A percentile compares a stretch with the other conserved stretches of the same genome.
Conservation (phyloP, 352 stramenopile genomes). For the Pythium oligandrum region DNA sequence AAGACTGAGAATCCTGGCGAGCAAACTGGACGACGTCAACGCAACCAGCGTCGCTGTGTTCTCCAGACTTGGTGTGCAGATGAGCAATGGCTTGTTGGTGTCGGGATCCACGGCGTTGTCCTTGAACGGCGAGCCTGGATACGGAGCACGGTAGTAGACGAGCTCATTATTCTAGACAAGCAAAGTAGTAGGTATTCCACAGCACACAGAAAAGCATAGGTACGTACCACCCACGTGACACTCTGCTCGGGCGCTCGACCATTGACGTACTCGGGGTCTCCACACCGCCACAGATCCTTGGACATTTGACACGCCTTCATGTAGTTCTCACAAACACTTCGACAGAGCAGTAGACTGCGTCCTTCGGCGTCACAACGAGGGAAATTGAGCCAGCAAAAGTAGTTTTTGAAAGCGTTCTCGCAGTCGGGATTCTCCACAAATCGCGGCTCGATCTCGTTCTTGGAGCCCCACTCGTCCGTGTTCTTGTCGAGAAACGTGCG, state of each 20-base stretch:
- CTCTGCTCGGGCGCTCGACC: slow-evolving; percentile 40
- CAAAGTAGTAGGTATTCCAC: slow-evolving; percentile 3
- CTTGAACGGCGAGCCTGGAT: slow-evolving; percentile 73
- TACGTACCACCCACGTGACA: slow-evolving; percentile 53
- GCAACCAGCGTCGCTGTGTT: slow-evolving; percentile 26
- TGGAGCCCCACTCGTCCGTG: slow-evolving; percentile 66
- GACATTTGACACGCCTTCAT: slow-evolving; percentile 83
- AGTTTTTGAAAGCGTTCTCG: slow-evolving; percentile 87
- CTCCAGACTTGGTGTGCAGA: slow-evolving; percentile 82
- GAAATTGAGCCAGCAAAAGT: slow-evolving; percentile 91
- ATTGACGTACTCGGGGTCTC: slow-evolving; percentile 68
- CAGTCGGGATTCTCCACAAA: slow-evolving; percentile 88
- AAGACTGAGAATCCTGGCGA: too few relatives aligned
- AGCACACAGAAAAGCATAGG: not conserved
- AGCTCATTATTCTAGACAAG: slow-evolving; percentile 45
- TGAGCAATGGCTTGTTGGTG: slow-evolving; percentile 62
- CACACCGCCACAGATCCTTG: slow-evolving; percentile 86
- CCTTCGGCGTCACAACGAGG: slow-evolving; percentile 85
- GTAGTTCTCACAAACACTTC: slow-evolving; percentile 89
- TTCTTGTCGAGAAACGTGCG: slow-evolving; percentile 41
- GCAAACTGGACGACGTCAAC: not conserved
- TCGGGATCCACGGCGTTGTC: slow-evolving; percentile 67
- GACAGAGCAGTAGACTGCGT: slow-evolving; percentile 76
- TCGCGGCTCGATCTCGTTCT: slow-evolving; percentile 55
- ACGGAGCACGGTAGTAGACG: slow-evolving; percentile 78